Conservation (phyloP, 805 yeast species). For the Wickerhamomyces xylosicus region DNA sequence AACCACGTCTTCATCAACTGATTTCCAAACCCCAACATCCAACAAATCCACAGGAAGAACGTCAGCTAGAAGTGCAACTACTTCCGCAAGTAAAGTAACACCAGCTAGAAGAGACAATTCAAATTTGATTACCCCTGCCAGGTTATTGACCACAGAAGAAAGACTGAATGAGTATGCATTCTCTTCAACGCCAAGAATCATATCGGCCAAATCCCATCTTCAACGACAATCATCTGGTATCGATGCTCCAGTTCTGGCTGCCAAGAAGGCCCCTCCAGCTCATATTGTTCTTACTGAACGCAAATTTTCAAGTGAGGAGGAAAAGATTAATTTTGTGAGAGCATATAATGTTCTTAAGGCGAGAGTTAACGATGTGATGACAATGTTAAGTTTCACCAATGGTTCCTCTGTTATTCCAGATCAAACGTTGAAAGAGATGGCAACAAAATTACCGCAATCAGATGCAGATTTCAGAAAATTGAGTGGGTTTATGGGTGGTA, state of each 20-base stretch:
- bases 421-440: slow-evolving; percentile 42
- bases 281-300: slow-evolving; percentile 15
- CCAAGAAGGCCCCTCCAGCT: slow-evolving; percentile 3
- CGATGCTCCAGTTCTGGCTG: slow-evolving; percentile 3
- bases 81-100: not conserved
- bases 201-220: slow-evolving; percentile 15
- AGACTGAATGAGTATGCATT: slow-evolving; percentile 12
- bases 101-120: not conserved
- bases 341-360: slow-evolving; percentile 24
- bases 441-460: slow-evolving; percentile 40
- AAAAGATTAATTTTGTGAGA: slow-evolving; percentile 8
- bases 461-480: slow-evolving; percentile 34
- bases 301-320: slow-evolving; percentile 14
- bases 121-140: not conserved
- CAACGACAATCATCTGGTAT: slow-evolving; percentile 16
- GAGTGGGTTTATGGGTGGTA: slow-evolving; percentile 18
- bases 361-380: slow-evolving; percentile 32
- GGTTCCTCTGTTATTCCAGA: slow-evolving; percentile 27
- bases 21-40: not conserved
- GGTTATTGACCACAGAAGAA: slow-evolving; percentile 4
- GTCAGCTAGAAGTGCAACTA: slow-evolving; percentile 4
- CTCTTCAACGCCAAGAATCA: slow-evolving; percentile 15
- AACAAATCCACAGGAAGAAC: not conserved
- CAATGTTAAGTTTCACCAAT: slow-evolving; percentile 24
- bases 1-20: not conserved